These are phyloP conservation scores for Leucocoprinus sp. DNA, from an alignment of 768 basidiomycete genomes.

Conservation along the genomic window DNA sequence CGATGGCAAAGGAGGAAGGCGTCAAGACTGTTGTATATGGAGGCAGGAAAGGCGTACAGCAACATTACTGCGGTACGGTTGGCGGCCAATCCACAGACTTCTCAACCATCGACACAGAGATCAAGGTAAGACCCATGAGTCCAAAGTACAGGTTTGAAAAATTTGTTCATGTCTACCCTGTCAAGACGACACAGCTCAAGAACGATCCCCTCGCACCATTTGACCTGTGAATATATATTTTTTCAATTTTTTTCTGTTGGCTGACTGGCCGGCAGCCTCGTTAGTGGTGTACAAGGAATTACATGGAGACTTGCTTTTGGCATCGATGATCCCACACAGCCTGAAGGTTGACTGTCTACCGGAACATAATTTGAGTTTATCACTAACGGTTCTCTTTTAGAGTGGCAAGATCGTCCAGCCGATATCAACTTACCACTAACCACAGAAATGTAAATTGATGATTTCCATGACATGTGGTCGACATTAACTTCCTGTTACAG, in stretches of 20 bases:
- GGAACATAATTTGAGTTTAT: neutral
- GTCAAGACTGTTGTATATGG: slow-evolving; percentile 48
- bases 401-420: slow-evolving; percentile 55
- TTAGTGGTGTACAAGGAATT: slow-evolving; percentile 53
- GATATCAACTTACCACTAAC: slow-evolving; percentile 46
- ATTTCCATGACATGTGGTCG: neutral
- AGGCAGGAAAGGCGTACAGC: slow-evolving; percentile 38
- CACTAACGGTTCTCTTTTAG: slow-evolving; percentile 20
- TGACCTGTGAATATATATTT: slow-evolving; percentile 38
- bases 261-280: slow-evolving; percentile 26
- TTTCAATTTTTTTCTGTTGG: neutral
- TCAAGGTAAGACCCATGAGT: slow-evolving; percentile 31
- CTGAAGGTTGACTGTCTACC: slow-evolving; percentile 39
- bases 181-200: slow-evolving; percentile 44
- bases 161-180: neutral
- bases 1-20: slow-evolving; percentile 53
- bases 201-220: slow-evolving; percentile 51
- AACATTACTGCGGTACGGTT: slow-evolving; percentile 56
- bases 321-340: slow-evolving; percentile 40
- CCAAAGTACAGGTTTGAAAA: neutral
- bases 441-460: slow-evolving; percentile 34
- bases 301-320: slow-evolving; percentile 59
- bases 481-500: slow-evolving; percentile 18
- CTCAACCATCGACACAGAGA: slow-evolving; percentile 50
- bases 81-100: slow-evolving; percentile 58